phyloP scores from a whole-genome alignment of 768 basidiomycete genomes.

The Cantharellus anzutake region DNA sequence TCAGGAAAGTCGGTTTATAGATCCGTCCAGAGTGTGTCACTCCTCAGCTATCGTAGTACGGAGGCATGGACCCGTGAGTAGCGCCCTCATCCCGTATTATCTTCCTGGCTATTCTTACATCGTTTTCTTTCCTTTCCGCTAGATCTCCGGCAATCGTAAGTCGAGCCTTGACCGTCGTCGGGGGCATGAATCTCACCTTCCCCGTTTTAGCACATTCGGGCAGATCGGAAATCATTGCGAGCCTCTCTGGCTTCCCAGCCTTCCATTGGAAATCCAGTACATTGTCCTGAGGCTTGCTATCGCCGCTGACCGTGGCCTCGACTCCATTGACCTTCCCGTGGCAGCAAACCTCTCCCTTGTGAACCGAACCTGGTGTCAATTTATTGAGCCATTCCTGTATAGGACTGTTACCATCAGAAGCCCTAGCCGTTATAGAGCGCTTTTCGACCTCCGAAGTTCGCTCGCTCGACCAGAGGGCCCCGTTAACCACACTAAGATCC shows the following conservation, averaged over 20 bases:
- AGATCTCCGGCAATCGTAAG: neutral
- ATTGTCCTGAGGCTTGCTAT: constrained; percentile 1
- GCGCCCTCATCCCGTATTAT: neutral
- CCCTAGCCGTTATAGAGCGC: neutral
- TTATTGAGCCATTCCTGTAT: neutral
- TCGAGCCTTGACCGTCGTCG: neutral
- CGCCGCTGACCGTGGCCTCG: neutral
- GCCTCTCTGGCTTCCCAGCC: constrained; percentile 3
- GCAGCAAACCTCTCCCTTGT: neutral
- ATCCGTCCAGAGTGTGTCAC: neutral
- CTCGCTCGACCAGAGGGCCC: neutral
- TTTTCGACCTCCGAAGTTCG: neutral
- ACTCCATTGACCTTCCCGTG: neutral
- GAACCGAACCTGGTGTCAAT: neutral
- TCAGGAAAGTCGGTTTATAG: too few species aligned
- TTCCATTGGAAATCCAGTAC: constrained; percentile 6
- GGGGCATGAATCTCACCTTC: too few species aligned
- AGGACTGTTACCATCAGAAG: neutral
- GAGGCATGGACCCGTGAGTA: neutral
- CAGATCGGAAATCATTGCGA: neutral
- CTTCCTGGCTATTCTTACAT: neutral
- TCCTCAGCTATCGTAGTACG: neutral
- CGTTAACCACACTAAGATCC: neutral
- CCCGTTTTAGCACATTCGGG: too few species aligned
- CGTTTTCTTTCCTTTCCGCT: neutral